Conservation (phyloP, 257 asterid genomes). For the Coffea eugenioides region DNA sequence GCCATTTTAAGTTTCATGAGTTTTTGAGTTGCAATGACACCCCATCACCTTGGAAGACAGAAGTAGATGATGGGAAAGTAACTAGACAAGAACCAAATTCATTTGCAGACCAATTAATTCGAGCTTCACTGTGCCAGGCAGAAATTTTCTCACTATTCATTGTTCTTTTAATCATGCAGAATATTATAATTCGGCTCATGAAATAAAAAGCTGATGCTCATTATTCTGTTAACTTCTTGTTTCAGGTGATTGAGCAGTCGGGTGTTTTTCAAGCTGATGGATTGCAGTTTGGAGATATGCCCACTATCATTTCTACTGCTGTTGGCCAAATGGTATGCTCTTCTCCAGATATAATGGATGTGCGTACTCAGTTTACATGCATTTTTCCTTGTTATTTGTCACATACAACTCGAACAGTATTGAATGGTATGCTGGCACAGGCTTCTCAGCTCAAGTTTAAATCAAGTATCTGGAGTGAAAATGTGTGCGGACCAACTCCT, state of each 20-base stretch:
- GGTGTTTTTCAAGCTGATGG: slow-evolving; percentile 60
- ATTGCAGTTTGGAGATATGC: slow-evolving; percentile 46
- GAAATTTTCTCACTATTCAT: background rate
- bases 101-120: background rate
- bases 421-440: background rate
- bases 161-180: background rate
- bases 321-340: slow-evolving; percentile 79
- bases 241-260: slow-evolving; percentile 81
- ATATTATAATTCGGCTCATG: background rate
- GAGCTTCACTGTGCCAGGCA: background rate
- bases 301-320: slow-evolving; percentile 66
- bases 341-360: background rate
- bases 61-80: background rate
- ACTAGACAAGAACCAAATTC: background rate
- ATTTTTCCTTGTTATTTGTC: background rate
- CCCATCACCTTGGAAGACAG: background rate
- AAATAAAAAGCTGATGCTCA: background rate
- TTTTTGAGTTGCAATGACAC: background rate
- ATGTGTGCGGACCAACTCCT: background rate
- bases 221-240: slow-evolving; percentile 12
- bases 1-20: background rate
- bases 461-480: background rate
- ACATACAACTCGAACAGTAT: too few species aligned
- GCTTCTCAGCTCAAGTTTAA: background rate
- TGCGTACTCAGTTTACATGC: background rate